Conservation (phyloP, 495 filamentous ascomycete species). For the Bathelium albidoporum region DNA sequence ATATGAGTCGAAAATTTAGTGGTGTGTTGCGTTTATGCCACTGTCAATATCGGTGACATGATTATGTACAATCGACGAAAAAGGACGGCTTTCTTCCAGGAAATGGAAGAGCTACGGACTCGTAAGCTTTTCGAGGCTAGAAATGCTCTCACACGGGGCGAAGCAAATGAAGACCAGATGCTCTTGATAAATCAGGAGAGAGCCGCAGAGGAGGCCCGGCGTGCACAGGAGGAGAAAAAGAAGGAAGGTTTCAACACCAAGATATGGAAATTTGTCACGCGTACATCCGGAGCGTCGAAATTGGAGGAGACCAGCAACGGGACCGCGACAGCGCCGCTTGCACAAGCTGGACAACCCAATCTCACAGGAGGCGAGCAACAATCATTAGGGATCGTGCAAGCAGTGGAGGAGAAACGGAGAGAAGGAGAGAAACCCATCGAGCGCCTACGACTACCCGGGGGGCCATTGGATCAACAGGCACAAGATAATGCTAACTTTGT, state of each 20-base stretch:
- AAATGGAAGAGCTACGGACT: conserved; percentile 23
- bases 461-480: conserved; percentile 23
- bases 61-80: conserved; percentile 72
- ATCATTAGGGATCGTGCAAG: conserved; percentile 14
- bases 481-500: conserved; percentile 11
- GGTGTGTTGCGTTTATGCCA: conserved; percentile 59
- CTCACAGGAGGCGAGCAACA: conserved; percentile 12
- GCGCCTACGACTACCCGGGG: conserved; percentile 10
- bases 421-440: conserved; percentile 16
- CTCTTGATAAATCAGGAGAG: conserved; percentile 26
- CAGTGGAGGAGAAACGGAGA: conserved; percentile 19
- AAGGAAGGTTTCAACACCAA: conserved; percentile 18
- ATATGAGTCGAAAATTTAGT: conserved; percentile 36
- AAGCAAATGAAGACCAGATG: conserved; percentile 22
- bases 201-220: conserved; percentile 21
- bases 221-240: conserved; percentile 12
- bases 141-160: conserved; percentile 17
- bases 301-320: conserved; percentile 12
- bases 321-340: neutral
- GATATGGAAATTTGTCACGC: conserved; percentile 19
- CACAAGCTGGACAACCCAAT: neutral
- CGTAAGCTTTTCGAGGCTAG: conserved; percentile 22
- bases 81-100: conserved; percentile 25
- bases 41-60: conserved; percentile 78
- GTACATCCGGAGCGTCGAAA: conserved; percentile 19